Evolutionary conservation across 305 asterid species (phyloP).

Genomic region (Fraxinus platypoda): DNA sequence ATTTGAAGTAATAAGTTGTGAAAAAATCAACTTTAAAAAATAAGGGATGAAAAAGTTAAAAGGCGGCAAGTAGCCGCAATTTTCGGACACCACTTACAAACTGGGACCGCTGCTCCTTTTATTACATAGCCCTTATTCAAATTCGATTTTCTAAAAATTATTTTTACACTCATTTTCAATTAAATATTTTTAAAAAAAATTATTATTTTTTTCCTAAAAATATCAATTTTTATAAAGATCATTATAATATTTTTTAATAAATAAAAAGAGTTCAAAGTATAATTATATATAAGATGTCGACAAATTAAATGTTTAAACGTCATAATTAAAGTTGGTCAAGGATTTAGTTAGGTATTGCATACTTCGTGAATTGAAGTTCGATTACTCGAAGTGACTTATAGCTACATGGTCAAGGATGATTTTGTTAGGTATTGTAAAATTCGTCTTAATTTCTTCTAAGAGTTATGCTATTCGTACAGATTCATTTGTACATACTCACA

Average conservation of each 20-base stretch:
- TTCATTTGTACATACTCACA: no score
- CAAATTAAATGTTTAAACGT: no score
- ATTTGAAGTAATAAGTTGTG: background rate
- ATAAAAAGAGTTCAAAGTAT: no score
- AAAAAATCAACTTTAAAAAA: slow-evolving; percentile 20
- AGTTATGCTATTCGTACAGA: no score
- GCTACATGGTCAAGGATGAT: background rate
- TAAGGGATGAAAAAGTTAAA: slow-evolving; percentile 34
- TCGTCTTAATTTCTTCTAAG: background rate
- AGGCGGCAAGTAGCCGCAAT: slow-evolving; percentile 78
- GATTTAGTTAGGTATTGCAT: background rate
- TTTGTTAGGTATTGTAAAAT: background rate
- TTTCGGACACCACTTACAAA: slow-evolving; percentile 46
- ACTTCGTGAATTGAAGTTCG: background rate
- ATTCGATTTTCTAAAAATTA: no score
- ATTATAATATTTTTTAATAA: no score
- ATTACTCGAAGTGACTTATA: background rate
- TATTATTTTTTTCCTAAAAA: no score
- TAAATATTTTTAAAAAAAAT: no score
- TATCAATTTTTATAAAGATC: background rate
- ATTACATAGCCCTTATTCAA: background rate
- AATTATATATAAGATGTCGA: no score
- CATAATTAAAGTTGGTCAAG: background rate
- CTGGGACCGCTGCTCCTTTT: slow-evolving; percentile 18
- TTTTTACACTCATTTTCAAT: no score